phyloP scores from a whole-genome alignment of 495 filamentous ascomycete genomes.

The Xylaria venustula region DNA sequence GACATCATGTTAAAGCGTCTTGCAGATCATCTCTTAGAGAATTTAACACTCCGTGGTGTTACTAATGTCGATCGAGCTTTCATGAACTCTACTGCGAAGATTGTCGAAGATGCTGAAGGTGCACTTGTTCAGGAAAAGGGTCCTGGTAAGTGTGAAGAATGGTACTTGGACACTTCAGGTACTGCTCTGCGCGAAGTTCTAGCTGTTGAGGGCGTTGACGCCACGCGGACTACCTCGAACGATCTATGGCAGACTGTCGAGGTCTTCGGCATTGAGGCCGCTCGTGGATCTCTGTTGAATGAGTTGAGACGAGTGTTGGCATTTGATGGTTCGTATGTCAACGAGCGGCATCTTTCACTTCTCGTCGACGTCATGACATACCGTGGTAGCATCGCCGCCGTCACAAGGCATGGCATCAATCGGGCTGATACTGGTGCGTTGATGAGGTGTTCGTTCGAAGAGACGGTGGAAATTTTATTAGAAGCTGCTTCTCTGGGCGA shows the following conservation, averaged over 20 bases:
- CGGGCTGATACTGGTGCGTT: constrained; percentile 94
- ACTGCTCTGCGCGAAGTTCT: constrained; percentile 81
- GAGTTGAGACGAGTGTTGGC: constrained; percentile 89
- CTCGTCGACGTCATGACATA: constrained; percentile 98
- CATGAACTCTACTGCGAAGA: constrained; percentile 74
- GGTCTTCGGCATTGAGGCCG: constrained; percentile 94
- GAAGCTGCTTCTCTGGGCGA: constrained; percentile 93
- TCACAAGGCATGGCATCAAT: constrained; percentile 98
- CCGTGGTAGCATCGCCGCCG: constrained; percentile 86
- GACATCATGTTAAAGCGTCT: constrained; percentile 88
- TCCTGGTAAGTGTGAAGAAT: constrained; percentile 76
- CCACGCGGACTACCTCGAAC: constrained; percentile 89
- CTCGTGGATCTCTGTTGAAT: constrained; percentile 76
- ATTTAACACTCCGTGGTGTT: constrained; percentile 85
- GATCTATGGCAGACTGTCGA: constrained; percentile 90
- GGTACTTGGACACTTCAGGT: constrained; percentile 92
- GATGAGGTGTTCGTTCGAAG: constrained; percentile 99
- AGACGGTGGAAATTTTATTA: constrained; percentile 96
- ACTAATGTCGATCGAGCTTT: constrained; percentile 85
- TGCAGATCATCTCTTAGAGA: constrained; percentile 86
- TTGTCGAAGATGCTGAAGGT: constrained; percentile 63
- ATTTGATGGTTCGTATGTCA: constrained; percentile 98
- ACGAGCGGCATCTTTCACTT: constrained; percentile 95
- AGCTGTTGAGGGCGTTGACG: constrained; percentile 82
- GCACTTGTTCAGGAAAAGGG: constrained; percentile 66